phyloP scores from a whole-genome alignment of 2,329 filamentous ascomycete species.

The Myrmaecium sp. region DNA sequence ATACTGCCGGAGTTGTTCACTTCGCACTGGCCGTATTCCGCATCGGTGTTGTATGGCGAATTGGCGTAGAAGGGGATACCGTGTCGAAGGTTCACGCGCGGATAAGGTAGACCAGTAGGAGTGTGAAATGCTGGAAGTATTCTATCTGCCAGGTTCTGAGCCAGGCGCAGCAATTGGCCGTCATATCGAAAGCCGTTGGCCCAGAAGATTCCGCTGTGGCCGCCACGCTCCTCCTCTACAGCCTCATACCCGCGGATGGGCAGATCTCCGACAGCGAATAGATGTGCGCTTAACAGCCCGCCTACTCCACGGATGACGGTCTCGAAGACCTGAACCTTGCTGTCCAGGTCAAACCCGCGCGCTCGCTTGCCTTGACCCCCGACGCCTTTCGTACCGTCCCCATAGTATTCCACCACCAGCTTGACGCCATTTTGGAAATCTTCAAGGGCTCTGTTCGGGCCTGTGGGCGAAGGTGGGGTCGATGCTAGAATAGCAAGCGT shows the following conservation, averaged over 20 bases:
- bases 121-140: constrained; percentile 87
- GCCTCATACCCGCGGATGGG: constrained; percentile 68
- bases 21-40: constrained; percentile 30
- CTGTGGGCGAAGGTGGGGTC: constrained; percentile 37
- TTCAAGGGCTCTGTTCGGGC: constrained; percentile 32
- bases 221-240: constrained; percentile 16
- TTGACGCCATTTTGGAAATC: constrained; percentile 66
- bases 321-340: constrained; percentile 97
- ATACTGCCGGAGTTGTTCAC: constrained; percentile 26
- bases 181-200: constrained; percentile 66
- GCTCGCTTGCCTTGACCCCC: constrained; percentile 54
- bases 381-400: constrained; percentile 57
- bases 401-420: constrained; percentile 65
- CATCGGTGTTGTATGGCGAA: constrained; percentile 54
- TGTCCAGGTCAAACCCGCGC: constrained; percentile 82
- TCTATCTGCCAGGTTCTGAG: constrained; percentile 66
- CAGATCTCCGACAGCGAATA: constrained; percentile 81
- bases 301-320: constrained; percentile 89
- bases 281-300: constrained; percentile 76
- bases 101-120: constrained; percentile 80
- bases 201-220: constrained; percentile 43
- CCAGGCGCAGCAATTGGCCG: constrained; percentile 78
- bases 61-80: constrained; percentile 88
- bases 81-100: constrained; percentile 75
- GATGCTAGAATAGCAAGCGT: constrained; percentile 86